phyloP scores from a whole-genome alignment of 805 yeast species.

The Candida chauliodis region DNA sequence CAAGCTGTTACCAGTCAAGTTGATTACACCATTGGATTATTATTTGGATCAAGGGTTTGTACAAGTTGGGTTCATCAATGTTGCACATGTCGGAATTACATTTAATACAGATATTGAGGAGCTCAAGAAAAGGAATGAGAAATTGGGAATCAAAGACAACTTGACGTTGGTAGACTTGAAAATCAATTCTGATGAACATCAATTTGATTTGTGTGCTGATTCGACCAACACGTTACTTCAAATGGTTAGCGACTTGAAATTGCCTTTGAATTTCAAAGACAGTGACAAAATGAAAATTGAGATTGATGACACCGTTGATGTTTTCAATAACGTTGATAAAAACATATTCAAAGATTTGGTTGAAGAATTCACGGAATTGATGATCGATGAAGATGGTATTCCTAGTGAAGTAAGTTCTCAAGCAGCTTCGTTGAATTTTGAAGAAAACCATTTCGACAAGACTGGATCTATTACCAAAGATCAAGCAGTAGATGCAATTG shows the following conservation, averaged over 20 bases:
- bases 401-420: conserved; percentile 10
- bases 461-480: background rate
- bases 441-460: conserved; percentile 25
- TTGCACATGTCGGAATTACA: conserved; percentile 34
- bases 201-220: conserved; percentile 73
- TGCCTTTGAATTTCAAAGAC: conserved; percentile 57
- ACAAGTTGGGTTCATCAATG: conserved; percentile 45
- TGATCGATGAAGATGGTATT: conserved; percentile 5
- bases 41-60: conserved; percentile 49
- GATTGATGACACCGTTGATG: conserved; percentile 29
- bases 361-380: conserved; percentile 4
- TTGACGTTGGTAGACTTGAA: conserved; percentile 40
- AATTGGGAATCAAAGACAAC: conserved; percentile 18
- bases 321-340: conserved; percentile 41
- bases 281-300: conserved; percentile 53
- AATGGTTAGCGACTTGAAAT: conserved; percentile 65
- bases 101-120: conserved; percentile 22
- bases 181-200: conserved; percentile 45
- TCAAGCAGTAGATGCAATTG: conserved; percentile 19
- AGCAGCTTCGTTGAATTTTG: conserved; percentile 13
- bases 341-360: conserved; percentile 19
- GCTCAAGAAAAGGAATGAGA: conserved; percentile 14
- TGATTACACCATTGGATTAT: conserved; percentile 31
- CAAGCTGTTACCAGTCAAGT: background rate
- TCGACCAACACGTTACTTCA: conserved; percentile 72